These are phyloP conservation scores for Helotiales sp. DNA, from an alignment of 2,329 filamentous ascomycete genomes.

Conservation along the genomic window DNA sequence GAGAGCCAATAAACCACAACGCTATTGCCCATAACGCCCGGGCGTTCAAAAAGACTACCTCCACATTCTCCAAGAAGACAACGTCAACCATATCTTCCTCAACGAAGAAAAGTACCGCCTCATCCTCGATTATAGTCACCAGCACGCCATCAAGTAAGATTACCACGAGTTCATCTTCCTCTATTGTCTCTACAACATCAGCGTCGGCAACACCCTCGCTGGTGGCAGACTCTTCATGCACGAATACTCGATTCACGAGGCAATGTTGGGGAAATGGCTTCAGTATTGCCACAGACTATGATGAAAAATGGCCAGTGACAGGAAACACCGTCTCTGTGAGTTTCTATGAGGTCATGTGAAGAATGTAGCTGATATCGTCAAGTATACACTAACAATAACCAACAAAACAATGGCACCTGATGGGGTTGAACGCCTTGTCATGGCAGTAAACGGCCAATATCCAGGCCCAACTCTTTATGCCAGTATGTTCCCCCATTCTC, in stretches of 20 bases:
- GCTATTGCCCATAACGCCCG: neutral
- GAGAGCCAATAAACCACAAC: neutral
- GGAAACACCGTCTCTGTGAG: conserved; percentile 14
- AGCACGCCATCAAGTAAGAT: too few species aligned
- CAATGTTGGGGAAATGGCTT: conserved; percentile 15
- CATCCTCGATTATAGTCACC: neutral
- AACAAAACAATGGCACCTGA: conserved; percentile 24
- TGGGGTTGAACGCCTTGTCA: conserved; percentile 24
- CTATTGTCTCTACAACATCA: neutral
- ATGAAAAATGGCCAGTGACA: conserved; percentile 6
- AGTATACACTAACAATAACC: neutral
- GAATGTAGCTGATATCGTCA: neutral
- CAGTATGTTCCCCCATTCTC: conserved; percentile 13
- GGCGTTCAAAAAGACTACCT: neutral
- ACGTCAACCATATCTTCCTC: neutral
- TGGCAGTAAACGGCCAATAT: conserved; percentile 33
- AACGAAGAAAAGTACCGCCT: neutral
- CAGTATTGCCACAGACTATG: conserved; percentile 17
- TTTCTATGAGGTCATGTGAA: neutral
- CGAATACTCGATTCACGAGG: conserved; percentile 10
- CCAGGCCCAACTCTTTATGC: conserved; percentile 36
- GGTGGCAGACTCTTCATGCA: conserved; percentile 1
- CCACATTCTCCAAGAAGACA: neutral
- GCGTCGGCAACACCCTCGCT: neutral
- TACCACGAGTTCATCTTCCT: neutral